These are phyloP conservation scores for Pachyrhizus erosus DNA, from an alignment of 306 rosid genomes.

Conservation along the genomic window DNA sequence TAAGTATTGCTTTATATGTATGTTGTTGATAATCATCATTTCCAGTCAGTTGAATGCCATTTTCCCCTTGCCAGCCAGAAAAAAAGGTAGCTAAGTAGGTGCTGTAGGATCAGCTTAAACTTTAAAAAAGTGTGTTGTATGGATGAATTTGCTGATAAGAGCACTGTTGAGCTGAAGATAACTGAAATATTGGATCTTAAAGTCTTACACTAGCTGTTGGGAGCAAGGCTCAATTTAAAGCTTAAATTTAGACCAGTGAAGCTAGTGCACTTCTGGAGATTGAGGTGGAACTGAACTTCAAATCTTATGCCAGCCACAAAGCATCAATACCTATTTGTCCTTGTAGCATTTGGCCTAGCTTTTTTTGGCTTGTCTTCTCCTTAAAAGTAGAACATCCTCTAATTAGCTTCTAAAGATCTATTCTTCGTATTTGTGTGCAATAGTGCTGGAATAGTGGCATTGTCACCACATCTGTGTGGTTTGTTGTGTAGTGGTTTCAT, in stretches of 20 bases:
- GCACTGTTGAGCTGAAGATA: not conserved
- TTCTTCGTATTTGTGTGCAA: not conserved
- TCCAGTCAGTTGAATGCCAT: not conserved
- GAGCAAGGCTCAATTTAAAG: constrained; percentile 24
- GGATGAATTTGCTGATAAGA: too few species aligned
- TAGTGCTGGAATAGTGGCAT: not conserved
- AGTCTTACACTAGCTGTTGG: not conserved
- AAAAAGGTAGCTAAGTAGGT: not conserved
- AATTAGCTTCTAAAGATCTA: not conserved
- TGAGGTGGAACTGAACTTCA: constrained; percentile 17
- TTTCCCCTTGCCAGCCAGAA: not conserved
- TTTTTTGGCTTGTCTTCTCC: not conserved
- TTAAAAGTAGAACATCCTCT: not conserved
- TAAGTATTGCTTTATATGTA: not conserved
- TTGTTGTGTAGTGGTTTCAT: not conserved
- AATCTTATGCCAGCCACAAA: not conserved
- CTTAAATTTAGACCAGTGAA: not conserved
- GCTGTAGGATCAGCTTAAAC: constrained; percentile 15
- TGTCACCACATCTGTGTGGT: not conserved
- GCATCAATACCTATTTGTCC: not conserved
- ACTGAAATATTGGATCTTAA: constrained; percentile 1
- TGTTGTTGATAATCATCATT: constrained; percentile 3
- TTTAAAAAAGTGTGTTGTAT: not conserved
- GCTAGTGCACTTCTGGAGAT: constrained; percentile 12
- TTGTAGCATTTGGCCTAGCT: not conserved